phyloP scores from a whole-genome alignment of 495 filamentous ascomycete genomes.

The Penicillium angulare region DNA sequence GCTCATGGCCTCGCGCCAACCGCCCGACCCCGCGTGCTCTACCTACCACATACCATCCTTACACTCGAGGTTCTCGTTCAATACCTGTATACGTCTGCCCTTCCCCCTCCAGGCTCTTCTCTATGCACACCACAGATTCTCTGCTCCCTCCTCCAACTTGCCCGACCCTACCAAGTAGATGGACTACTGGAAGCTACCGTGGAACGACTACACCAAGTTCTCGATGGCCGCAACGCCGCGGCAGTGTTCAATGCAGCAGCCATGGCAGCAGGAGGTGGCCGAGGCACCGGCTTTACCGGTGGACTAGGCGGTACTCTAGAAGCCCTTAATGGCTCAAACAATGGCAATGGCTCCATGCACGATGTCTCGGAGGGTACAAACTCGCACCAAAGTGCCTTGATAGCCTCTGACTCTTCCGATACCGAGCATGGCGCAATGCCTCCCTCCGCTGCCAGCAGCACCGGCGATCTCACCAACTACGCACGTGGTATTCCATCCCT shows the following conservation, averaged over 20 bases:
- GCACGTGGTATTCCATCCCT: conserved; percentile 41
- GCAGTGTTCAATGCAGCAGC: conserved; percentile 98
- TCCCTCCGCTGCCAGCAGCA: conserved; percentile 34
- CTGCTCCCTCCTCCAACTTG: conserved; percentile 90
- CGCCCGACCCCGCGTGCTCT: conserved; percentile 79
- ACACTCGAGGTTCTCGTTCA: conserved; percentile 85
- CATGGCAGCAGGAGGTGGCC: conserved; percentile 93
- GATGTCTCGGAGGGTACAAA: conserved; percentile 18
- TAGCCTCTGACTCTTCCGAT: conserved; percentile 45
- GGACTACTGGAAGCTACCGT: conserved; percentile 89
- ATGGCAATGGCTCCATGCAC: conserved; percentile 18
- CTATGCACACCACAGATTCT: conserved; percentile 95
- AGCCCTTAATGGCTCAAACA: conserved; percentile 39
- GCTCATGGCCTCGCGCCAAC: conserved; percentile 61
- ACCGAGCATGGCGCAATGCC: conserved; percentile 41
- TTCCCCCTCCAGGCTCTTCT: conserved; percentile 69
- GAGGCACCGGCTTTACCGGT: conserved; percentile 55
- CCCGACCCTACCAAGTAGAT: conserved; percentile 88
- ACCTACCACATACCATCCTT: conserved; percentile 86
- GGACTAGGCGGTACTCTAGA: conserved; percentile 47
- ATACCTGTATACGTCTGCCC: conserved; percentile 87
- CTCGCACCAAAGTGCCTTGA: conserved; percentile 29
- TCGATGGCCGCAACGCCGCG: conserved; percentile 90
- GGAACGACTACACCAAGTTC: conserved; percentile 83
- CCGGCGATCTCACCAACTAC: conserved; percentile 24